Evolutionary conservation across 2,329 filamentous ascomycete genomes (phyloP), one percentile per base, ranked within the genome.

Genomic region (Fusarium transvaalense): DNA sequence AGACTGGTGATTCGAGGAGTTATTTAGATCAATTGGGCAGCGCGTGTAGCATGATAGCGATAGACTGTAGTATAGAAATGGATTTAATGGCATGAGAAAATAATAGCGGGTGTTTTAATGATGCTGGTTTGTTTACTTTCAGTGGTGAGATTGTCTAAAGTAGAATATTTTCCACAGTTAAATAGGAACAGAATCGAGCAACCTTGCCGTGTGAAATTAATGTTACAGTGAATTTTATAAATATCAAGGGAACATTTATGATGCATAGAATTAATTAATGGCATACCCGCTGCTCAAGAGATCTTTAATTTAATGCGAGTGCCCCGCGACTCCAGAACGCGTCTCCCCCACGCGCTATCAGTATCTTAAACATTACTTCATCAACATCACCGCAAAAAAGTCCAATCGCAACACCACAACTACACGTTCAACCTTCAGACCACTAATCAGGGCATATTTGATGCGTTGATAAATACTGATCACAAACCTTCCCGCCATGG

Each of bases 401-500:
- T 29, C 51, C 38, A 21, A 23, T 55, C 47, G 29, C 55, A 64
- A 46, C 52, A 51, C 21, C 31, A 39, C 23, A 45, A 39, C 25
- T 6, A 19, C 51, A n/a, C 43, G 63, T 38, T 37, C 1, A 21
- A 38, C 3, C 1, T 15, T 8, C 14, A 39, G 0, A 43, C 10
- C 5, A 2, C 23, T 7, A 17, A 7, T 14, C 19, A 3, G n/a
- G 32, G 14, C 23, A 13, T 19, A 10, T 43, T 37, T 45, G 5
- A 71, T 74, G 68, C 50, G 32, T n/a, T 41, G 38, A 29, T 19
- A 19, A n/a, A 35, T 29, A 37, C 8, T 19, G 43, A 21, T 23
- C 23, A 23, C 59, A 29, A 42, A 37, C 42, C 46, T 29, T 9
- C 29, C 43, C 58, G 69, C 31, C 61, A 81, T 81, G 79, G 78